Evolutionary conservation across 768 basidiomycete genomes (phyloP), one percentile per base, ranked within the genome.

Genomic region (Lepiota brunneoincarnata): DNA sequence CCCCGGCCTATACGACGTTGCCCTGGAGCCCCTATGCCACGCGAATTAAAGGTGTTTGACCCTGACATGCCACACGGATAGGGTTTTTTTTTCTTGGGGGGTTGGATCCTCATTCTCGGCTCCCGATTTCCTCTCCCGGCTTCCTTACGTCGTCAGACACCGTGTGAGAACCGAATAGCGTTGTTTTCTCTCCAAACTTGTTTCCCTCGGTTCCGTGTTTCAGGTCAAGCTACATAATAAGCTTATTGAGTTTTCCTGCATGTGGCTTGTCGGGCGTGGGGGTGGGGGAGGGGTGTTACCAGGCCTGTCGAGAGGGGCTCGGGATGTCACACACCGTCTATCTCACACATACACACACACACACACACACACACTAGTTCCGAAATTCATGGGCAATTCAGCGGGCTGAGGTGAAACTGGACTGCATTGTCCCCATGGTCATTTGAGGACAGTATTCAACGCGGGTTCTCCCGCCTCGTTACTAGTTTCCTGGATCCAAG

Each of bases 41-140:
- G 52, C 52, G 52, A 54, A 54, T 28, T 54, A 54, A 46, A 24
- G 44, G 52, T 46, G 52, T 9, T 14, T 26, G 24, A 28, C 37
- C 44, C 52, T 53, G 34, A 23, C 45, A 39, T 18, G 11, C n/a
- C 11, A 31, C 11, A 31, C 11, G 31, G 7, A 31, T 10, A 35
- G 47, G 17, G 26, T 20, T 26, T 24, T 14, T 24, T 6, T 15
- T 24, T 26, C 45, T 1, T 34, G 14, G 21, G n/a, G n/a, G n/a
- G n/a, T n/a, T 31, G 31, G 21, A 46, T n/a, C 45, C 45, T 20
- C 15, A 11, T 17, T 47, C 31, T 35, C 21, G 45, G 45, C 18
- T 35, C 45, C 20, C 21, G 17, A 28, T 18, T 47, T 47, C 45
- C 45, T 47, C 45, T 47, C 45, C 18, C 12, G 28, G 45, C 18